Evolutionary conservation across 1,284 basidiomycete genomes (phyloP).

Genomic region (Pascua guehoae): DNA sequence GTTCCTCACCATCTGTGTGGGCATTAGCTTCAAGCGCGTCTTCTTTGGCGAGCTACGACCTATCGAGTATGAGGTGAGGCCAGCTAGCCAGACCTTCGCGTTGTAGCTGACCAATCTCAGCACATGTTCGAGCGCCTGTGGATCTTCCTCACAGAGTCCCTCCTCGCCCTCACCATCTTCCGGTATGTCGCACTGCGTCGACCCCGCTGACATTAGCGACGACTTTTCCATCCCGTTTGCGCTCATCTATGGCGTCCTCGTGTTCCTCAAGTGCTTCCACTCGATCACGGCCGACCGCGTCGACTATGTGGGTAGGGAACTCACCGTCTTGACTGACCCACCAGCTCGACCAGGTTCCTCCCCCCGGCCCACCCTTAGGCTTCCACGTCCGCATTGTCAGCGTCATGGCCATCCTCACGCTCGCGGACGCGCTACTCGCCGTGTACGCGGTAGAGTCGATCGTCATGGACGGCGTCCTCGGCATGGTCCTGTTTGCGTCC

Average conservation of each 20-base stretch:
- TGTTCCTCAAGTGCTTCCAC: conserved; percentile 96
- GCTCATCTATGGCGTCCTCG: conserved; percentile 83
- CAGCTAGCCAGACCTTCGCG: too few species aligned
- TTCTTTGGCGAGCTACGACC: conserved; percentile 89
- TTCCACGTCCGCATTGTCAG: conserved; percentile 81
- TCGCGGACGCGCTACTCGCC: conserved; percentile 39
- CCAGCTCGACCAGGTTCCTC: conserved; percentile 94
- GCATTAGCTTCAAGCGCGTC: conserved; percentile 73
- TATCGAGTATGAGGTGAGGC: conserved; percentile 82
- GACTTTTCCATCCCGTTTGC: conserved; percentile 90
- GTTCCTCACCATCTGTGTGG: conserved; percentile 69
- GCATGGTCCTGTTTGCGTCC: conserved; percentile 87
- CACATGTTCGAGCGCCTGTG: conserved; percentile 91
- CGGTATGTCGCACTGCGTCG: conserved; percentile 45
- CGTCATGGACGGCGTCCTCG: conserved; percentile 60
- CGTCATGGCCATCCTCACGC: conserved; percentile 35
- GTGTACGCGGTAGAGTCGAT: conserved; percentile 35
- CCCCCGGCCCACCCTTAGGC: conserved; percentile 71
- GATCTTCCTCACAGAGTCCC: conserved; percentile 95
- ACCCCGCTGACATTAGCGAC: conserved; percentile 49
- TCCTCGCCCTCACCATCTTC: conserved; percentile 95
- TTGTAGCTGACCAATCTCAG: conserved; percentile 51
- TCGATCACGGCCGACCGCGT: conserved; percentile 93
- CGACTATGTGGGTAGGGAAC: conserved; percentile 88
- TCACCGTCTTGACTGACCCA: too few species aligned